These are phyloP conservation scores for Fusarium oligoseptatum DNA, from an alignment of 2,329 filamentous ascomycete species.

Conservation along the genomic window DNA sequence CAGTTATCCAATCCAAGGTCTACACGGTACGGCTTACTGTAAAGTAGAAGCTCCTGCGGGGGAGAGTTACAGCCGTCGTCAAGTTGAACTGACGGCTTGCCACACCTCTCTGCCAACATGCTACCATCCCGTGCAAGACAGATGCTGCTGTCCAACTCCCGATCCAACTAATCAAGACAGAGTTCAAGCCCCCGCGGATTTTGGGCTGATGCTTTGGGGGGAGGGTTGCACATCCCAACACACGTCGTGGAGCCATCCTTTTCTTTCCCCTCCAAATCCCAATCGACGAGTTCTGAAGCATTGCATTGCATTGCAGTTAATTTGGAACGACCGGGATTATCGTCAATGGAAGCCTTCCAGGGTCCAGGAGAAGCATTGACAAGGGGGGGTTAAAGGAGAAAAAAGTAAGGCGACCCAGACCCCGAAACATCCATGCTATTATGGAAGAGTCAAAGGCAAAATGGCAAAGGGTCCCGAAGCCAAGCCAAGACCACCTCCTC, in stretches of 20 bases:
- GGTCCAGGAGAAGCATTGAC: background rate
- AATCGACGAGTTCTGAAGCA: background rate
- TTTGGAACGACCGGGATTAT: conserved; percentile 3
- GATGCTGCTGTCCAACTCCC: conserved; percentile 34
- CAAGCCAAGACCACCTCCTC: conserved; percentile 6
- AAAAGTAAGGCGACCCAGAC: conserved; percentile 16
- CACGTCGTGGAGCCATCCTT: background rate
- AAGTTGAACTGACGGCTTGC: conserved; percentile 6
- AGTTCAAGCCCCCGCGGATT: conserved; percentile 38
- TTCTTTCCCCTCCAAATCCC: background rate
- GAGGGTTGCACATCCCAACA: background rate
- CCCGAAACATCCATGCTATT: background rate
- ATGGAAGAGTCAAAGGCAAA: background rate
- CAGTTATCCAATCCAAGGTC: conserved; percentile 10
- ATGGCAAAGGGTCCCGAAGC: background rate
- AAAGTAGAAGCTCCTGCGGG: background rate
- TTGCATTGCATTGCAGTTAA: conserved; percentile 12
- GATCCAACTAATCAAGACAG: conserved; percentile 40
- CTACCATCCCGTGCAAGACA: conserved; percentile 1
- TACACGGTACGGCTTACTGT: background rate
- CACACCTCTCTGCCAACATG: conserved; percentile 10
- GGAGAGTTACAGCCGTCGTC: conserved; percentile 15
- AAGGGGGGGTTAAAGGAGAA: background rate
- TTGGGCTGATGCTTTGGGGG: conserved; percentile 22
- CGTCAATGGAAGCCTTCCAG: conserved; percentile 1